Conservation (phyloP, 331 rosid genomes). For the Malus hybrid region DNA sequence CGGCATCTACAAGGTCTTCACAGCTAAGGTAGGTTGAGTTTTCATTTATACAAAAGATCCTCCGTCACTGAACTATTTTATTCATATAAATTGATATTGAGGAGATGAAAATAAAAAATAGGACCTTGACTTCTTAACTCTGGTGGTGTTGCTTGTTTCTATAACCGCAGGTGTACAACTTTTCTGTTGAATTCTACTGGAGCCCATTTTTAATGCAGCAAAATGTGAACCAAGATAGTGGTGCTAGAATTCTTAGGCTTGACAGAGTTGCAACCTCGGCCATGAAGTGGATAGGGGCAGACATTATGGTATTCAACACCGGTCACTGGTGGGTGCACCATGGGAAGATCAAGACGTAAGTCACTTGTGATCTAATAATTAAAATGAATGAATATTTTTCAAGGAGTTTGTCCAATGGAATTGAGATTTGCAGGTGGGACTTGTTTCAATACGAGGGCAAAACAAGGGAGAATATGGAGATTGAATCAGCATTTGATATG, state of each 20-base stretch:
- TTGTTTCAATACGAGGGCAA: conserved; percentile 15
- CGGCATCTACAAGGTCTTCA: conserved; percentile 27
- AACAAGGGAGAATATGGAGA: conserved; percentile 17
- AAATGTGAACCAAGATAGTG: conserved; percentile 9
- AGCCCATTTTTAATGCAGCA: conserved; percentile 43
- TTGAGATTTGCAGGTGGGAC: conserved; percentile 24
- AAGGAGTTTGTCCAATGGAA: background rate
- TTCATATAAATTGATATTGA: too few species aligned
- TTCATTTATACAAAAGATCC: too few species aligned
- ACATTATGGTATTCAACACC: conserved; percentile 41
- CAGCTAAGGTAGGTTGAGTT: conserved; percentile 18
- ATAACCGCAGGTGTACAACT: conserved; percentile 24
- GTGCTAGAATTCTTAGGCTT: conserved; percentile 22
- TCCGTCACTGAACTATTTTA: too few species aligned
- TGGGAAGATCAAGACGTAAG: conserved; percentile 32
- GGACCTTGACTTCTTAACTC: background rate
- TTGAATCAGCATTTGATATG: conserved; percentile 16
- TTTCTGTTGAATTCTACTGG: conserved; percentile 42
- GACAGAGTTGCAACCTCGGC: conserved; percentile 19
- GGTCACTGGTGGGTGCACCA: conserved; percentile 51
- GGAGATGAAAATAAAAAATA: too few species aligned
- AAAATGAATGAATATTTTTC: background rate
- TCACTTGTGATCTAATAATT: background rate
- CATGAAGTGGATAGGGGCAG: conserved; percentile 29
- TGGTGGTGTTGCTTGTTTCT: background rate